Percentiles rank a stretch among this genome's conserved stretches.
phyloP scores from a whole-genome alignment of 2,329 filamentous ascomycete genomes.

The Alternaria sp. region DNA sequence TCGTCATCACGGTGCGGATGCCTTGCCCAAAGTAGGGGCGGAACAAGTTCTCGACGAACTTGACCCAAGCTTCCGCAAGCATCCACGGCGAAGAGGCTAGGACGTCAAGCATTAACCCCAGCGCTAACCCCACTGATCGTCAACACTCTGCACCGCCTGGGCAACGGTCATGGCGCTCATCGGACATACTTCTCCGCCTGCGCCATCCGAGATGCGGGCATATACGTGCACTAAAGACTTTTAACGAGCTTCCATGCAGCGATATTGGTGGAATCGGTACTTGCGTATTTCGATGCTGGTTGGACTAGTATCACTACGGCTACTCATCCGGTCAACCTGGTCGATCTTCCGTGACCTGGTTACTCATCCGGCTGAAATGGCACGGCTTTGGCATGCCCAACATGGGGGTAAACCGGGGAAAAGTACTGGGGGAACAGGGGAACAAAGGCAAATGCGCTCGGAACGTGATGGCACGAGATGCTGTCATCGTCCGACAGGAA shows the following conservation, averaged over 20 bases:
- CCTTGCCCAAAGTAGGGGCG: conserved; percentile 21
- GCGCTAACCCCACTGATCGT: conserved; percentile 30
- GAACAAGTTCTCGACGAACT: conserved; percentile 1
- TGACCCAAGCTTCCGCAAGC: conserved; percentile 25
- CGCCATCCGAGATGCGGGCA: conserved; percentile 14
- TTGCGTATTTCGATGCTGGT: background rate
- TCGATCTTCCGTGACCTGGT: background rate
- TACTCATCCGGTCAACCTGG: conserved; percentile 1
- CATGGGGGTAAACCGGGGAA: background rate
- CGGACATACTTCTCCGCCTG: conserved; percentile 15
- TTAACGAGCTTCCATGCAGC: conserved; percentile 1
- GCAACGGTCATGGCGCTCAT: conserved; percentile 24
- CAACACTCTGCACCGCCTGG: conserved; percentile 4
- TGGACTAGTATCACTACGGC: background rate
- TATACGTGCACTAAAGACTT: conserved; percentile 5
- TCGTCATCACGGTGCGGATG: conserved; percentile 12
- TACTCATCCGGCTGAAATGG: conserved; percentile 7
- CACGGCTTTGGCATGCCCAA: background rate
- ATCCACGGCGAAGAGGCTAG: conserved; percentile 10
- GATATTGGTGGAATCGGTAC: conserved; percentile 14
- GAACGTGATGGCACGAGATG: conserved; percentile 23
- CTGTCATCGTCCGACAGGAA: conserved; percentile 18
- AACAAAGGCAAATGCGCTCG: conserved; percentile 5
- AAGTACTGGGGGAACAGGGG: conserved; percentile 2
- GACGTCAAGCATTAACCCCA: conserved; percentile 11